phyloP scores from a whole-genome alignment of 2,329 filamentous ascomycete genomes.

The Pseudofabraea citricarpa region DNA sequence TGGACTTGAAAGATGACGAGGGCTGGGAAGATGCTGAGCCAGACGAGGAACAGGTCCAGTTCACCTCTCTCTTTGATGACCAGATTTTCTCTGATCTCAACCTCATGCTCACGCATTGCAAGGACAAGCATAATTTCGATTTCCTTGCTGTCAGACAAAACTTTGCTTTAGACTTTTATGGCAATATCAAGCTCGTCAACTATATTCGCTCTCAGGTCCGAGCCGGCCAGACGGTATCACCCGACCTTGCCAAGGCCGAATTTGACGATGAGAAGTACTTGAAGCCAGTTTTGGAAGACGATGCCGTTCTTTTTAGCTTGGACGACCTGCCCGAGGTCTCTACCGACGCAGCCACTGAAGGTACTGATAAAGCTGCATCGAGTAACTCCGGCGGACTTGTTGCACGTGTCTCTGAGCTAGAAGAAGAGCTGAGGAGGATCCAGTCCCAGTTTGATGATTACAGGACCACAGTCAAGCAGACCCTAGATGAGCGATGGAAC shows the following conservation, averaged over 20 bases:
- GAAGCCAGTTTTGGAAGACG: slow-evolving; percentile 81
- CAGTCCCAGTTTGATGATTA: slow-evolving; percentile 36
- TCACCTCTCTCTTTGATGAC: slow-evolving; percentile 66
- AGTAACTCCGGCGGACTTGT: slow-evolving; percentile 20
- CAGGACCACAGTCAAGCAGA: slow-evolving; percentile 32
- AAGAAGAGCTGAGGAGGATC: slow-evolving; percentile 31
- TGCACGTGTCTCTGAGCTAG: slow-evolving; percentile 30
- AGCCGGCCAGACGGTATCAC: slow-evolving; percentile 33
- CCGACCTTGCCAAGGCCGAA: slow-evolving; percentile 51
- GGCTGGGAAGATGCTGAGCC: slow-evolving; percentile 56
- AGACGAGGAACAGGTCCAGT: slow-evolving; percentile 56
- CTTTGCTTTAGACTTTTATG: slow-evolving; percentile 65
- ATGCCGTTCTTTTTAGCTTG: slow-evolving; percentile 80
- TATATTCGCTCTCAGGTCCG: slow-evolving; percentile 48
- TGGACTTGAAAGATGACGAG: slow-evolving; percentile 38
- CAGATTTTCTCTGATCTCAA: slow-evolving; percentile 58
- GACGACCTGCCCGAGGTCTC: slow-evolving; percentile 64
- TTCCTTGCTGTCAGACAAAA: slow-evolving; percentile 54
- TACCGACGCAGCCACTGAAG: slow-evolving; percentile 22
- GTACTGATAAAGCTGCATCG: slow-evolving; percentile 21
- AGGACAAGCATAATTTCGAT: slow-evolving; percentile 61
- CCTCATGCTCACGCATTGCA: slow-evolving; percentile 66
- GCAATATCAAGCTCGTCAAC: slow-evolving; percentile 70
- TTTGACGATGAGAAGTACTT: slow-evolving; percentile 79
- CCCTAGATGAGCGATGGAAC: slow-evolving; percentile 33